These are phyloP conservation scores for Hyphochytrium catenoides DNA, from an alignment of 352 stramenopile genomes.

Conservation along the genomic window DNA sequence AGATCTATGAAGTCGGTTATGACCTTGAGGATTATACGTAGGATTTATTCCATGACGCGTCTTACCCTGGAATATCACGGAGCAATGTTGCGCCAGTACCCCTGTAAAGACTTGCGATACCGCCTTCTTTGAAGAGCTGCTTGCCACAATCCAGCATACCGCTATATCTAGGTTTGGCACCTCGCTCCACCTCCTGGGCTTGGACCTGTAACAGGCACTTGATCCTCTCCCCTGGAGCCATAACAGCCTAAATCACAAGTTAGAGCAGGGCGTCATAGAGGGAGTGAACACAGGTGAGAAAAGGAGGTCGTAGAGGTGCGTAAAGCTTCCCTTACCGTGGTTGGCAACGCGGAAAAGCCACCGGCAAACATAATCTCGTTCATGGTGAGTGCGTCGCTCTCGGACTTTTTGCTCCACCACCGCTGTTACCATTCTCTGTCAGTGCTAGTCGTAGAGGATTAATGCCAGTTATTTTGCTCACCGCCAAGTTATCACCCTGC, in stretches of 20 bases:
- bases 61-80: constrained; percentile 73
- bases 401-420: constrained; percentile 27
- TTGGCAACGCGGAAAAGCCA: constrained; percentile 62
- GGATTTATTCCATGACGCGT: constrained; percentile 5
- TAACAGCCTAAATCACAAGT: constrained; percentile 24
- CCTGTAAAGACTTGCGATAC: constrained; percentile 75
- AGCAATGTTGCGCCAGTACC: constrained; percentile 81
- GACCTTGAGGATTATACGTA: constrained; percentile 1
- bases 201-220: constrained; percentile 87
- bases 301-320: no score
- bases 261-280: neutral
- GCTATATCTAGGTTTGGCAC: constrained; percentile 60
- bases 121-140: constrained; percentile 71
- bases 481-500: constrained; percentile 74
- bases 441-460: no score
- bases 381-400: constrained; percentile 33
- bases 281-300: no score
- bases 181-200: constrained; percentile 40
- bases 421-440: no score
- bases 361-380: constrained; percentile 65
- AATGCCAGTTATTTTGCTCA: constrained; percentile 15
- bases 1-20: constrained; percentile 22
- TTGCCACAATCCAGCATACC: constrained; percentile 84
- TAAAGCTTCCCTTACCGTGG: constrained; percentile 14
- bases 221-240: constrained; percentile 85